Base-by-base conservation (phyloP, 768 basidiomycete genomes). In the Tricholoma flavovirens region DNA sequence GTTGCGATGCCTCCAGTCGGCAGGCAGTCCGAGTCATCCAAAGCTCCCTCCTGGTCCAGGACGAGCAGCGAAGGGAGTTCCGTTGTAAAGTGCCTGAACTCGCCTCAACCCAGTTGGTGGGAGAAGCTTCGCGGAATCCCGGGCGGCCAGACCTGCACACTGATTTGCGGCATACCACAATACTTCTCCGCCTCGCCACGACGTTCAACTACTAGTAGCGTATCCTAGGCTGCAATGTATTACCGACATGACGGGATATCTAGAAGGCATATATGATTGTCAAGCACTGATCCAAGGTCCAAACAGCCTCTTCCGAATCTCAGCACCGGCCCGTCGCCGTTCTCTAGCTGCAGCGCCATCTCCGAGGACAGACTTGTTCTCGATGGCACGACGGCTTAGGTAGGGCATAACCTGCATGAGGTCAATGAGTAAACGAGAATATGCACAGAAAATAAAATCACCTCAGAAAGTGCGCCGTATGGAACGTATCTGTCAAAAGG, bases 311-410 rank as follows among this genome's bases (percentile, higher is more conserved):
- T 71, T 73, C 72, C 77, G 70, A 38, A 91, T 78, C 64, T 83
- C 81, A 10, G 65, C 65, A 45, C 77, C 78, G 2, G 85, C 83
- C 29, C 83, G 67, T 56, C 68, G 69, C 21, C 87, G 73, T 68
- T 92, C 90, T 21, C 75, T 75, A 2, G 71, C 69, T 0, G 92
- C 91, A 11, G 77, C 83, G 1, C 87, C 88, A 17, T 80, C 75
- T 14, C 87, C 88, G 24, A 98, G 80, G 2, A 97, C 78, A 0
- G 87, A 86, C 70, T 93, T 95, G 75, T 98, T 97, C 83, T 97
- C 94, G 45, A 93, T 85, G 0, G 93, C 94, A 14, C 95, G 78
- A 30, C 93, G 80, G 38, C 87, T 80, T 8, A 97, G 80, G 68
- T 96, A 98, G 0, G 95, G 93, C 84, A 97, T 87, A 9, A 93